Percentiles rank a stretch among this genome's conserved stretches.
phyloP scores from a whole-genome alignment of 306 rosid genomes.

The peach (Prunus persica) region Prunus_persica_NCBIv2 NC_034014.1:16722001-16722500 shows the following conservation, averaged over 20 bases:
- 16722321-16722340: not conserved
- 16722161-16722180: not conserved
- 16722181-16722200: not conserved
- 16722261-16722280: not conserved
- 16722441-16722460: no score
- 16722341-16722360: no score
- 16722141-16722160: no score
- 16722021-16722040: not conserved
- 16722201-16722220: constrained; percentile 2
- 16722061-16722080: not conserved
- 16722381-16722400: no score
- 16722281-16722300: no score
- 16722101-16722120: not conserved
- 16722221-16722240: not conserved
- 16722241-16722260: constrained; percentile 16
- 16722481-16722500: no score
- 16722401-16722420: no score
- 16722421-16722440: no score
- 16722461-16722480: no score
- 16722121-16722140: not conserved
- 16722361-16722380: no score
- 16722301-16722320: not conserved
- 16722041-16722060: not conserved
- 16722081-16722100: not conserved
- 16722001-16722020: no score